A percentile compares a stretch with the other conserved stretches of the same genome.
Conservation (phyloP, 768 basidiomycete genomes). For the Lanmaoa pseudosensibilis region DNA sequence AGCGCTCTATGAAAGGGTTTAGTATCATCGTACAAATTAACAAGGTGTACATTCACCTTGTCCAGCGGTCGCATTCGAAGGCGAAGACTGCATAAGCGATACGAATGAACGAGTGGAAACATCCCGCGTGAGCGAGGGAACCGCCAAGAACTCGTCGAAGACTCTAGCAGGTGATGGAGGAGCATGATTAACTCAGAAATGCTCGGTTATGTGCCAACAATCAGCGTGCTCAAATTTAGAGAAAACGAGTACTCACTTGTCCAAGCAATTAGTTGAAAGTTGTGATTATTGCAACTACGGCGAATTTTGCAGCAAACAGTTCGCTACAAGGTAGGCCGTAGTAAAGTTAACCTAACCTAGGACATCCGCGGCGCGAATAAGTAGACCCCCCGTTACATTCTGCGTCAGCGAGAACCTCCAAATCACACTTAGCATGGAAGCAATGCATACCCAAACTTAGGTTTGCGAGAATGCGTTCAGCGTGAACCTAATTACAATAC, state of each 20-base stretch:
- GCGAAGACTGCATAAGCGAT: conserved; percentile 7
- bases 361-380: conserved; percentile 26
- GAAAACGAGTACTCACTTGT: background rate
- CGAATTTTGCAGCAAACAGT: too few relatives aligned
- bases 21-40: background rate
- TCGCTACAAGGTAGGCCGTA: conserved; percentile 12
- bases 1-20: background rate
- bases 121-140: conserved; percentile 1
- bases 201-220: background rate
- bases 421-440: background rate
- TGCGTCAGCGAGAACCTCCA: background rate
- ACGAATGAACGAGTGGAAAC: conserved; percentile 15
- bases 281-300: conserved; percentile 36
- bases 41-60: conserved; percentile 1
- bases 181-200: conserved; percentile 39
- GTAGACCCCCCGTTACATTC: conserved; percentile 45
- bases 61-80: background rate
- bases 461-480: conserved; percentile 52
- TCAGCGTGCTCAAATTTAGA: background rate
- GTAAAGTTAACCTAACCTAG: conserved; percentile 11
- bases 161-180: conserved; percentile 22
- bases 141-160: conserved; percentile 29
- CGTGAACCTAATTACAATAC: conserved; percentile 59
- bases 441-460: conserved; percentile 55
- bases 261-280: conserved; percentile 35